A percentile compares a stretch with the other conserved stretches of the same genome.
Evolutionary conservation across 2,329 filamentous ascomycete species (phyloP).

Genomic region (Aspergillus cejpii): DNA sequence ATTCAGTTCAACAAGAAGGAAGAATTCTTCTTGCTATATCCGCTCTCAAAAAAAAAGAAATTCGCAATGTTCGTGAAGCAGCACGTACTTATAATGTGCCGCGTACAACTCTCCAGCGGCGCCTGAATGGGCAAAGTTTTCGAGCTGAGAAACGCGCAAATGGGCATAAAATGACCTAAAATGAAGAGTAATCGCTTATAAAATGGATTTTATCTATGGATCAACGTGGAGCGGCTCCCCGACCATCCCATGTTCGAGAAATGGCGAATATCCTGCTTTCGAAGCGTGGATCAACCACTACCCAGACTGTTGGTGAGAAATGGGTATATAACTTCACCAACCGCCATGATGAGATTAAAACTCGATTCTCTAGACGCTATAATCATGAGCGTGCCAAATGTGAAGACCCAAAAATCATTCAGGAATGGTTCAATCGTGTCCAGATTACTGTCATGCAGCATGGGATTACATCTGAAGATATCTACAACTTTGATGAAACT

Average conservation of each 20-base stretch:
- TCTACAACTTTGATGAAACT: slow-evolving; percentile 16
- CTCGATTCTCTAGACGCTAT: slow-evolving; percentile 2
- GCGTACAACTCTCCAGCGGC: background rate
- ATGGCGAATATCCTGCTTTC: background rate
- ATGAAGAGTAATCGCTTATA: slow-evolving; percentile 1
- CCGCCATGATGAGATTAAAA: background rate
- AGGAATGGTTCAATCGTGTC: slow-evolving; percentile 9
- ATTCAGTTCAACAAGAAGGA: background rate
- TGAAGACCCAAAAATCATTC: slow-evolving; percentile 4
- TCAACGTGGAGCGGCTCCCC: background rate
- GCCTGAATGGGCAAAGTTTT: background rate
- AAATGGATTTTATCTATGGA: background rate
- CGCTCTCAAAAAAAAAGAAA: background rate
- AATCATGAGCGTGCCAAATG: slow-evolving; percentile 4
- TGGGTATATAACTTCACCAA: slow-evolving; percentile 7
- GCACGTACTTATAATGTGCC: slow-evolving; percentile 1
- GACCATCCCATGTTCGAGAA: background rate
- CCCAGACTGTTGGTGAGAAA: background rate
- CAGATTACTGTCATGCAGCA: slow-evolving; percentile 6
- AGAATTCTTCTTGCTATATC: background rate
- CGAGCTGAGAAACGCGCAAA: background rate
- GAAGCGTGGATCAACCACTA: background rate
- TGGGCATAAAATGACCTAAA: background rate
- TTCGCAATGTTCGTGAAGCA: background rate
- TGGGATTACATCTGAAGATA: slow-evolving; percentile 9